Base-by-base conservation (phyloP, 345 rosid species). In the Gossypium sturtianum region DNA sequence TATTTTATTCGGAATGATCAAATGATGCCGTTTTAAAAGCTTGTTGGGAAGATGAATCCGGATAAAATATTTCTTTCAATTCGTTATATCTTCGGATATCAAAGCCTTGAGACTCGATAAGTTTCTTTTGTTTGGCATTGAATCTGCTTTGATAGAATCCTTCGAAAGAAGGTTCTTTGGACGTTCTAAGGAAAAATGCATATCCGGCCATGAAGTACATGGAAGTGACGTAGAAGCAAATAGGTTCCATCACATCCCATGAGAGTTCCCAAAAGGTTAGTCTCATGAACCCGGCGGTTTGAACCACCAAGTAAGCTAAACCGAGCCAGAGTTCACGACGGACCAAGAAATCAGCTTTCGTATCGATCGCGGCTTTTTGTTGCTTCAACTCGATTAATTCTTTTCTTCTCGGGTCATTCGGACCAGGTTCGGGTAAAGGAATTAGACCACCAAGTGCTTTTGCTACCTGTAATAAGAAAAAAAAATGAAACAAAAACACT, bases 171-270 rank as follows among this genome's bases (percentile, higher is more conserved):
- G 99, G 99, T 70, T 93, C 99, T 71, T 81, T 88, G 2, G 91
- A 75, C 1, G 99, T 96, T 82, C 79, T 81, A 29, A 96, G 97
- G 88, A 93, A 96, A 82, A 93, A 96, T 0, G 89, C 67, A 27
- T 91, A 96, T 48, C 97, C 85, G 0, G 85, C 89, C 90, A 91
- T 86, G 84, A 85, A 87, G 70, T 93, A 93, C 0, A 82, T 23
- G 15, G 97, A 87, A 0, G 99, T 91, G 17, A 87, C 82, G 23
- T 80, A 89, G 90, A 89, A 96, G 87, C 99, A 96, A 27, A 96
- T 91, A 0, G 99, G 99, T 38, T 96, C 99, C 98, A 96, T 96
- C 6, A 96, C 97, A 75, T 96, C 98, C 99, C 99, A 96, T 0
- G 97, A 79, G 1, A 96, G 95, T 75, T 96, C 99, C 99, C 99